Percentiles rank a stretch among this genome's conserved stretches.
Evolutionary conservation across 2,329 filamentous ascomycete genomes (phyloP).

Genomic region (Teratosphaeria destructans): DNA sequence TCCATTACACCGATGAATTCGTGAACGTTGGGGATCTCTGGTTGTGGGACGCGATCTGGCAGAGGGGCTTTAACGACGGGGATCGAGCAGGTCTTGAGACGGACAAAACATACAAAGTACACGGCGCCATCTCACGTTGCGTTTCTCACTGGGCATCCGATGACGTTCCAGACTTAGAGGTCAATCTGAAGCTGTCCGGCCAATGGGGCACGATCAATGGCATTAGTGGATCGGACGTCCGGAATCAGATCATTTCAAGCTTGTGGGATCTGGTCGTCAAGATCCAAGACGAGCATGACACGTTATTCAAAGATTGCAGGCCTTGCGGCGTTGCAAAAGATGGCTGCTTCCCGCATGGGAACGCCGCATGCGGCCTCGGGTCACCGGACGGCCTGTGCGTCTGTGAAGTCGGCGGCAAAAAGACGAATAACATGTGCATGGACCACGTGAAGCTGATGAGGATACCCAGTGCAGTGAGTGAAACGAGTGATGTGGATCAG

Average conservation of each 20-base stretch:
- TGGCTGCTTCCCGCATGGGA: no score
- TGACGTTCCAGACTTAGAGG: not conserved
- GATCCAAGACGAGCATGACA: not conserved
- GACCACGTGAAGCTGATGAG: no score
- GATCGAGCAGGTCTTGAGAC: not conserved
- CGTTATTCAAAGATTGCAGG: not conserved
- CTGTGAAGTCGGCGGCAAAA: no score
- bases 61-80: not conserved
- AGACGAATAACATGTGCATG: no score
- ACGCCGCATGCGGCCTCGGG: no score
- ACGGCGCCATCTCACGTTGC: not conserved
- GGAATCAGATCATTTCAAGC: not conserved
- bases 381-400: no score
- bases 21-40: not conserved
- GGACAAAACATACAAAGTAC: not conserved
- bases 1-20: not conserved
- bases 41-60: not conserved
- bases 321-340: no score
- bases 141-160: not conserved
- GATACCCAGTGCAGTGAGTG: no score
- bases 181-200: not conserved
- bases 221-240: not conserved
- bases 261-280: not conserved
- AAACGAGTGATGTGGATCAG: no score
- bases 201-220: not conserved